These are phyloP conservation scores for Plasmodium berghei DNA, from an alignment of 169 alveolate genomes.

Conservation along the genomic window DNA sequence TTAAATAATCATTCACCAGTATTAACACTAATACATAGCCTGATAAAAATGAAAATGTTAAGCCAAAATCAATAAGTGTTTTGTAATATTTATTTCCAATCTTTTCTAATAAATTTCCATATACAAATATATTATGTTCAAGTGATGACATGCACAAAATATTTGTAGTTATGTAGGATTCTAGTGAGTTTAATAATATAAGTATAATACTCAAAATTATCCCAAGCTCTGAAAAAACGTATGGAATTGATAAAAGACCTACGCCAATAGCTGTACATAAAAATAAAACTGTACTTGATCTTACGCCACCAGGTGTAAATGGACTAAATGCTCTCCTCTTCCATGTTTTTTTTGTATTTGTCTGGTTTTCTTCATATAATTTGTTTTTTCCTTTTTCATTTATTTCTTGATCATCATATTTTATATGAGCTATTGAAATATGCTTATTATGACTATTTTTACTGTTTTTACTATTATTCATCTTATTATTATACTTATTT, in stretches of 20 bases:
- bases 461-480: not conserved
- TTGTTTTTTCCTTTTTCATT: not conserved
- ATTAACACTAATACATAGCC: conserved; percentile 55
- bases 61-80: conserved; percentile 50
- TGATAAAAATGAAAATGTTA: conserved; percentile 54
- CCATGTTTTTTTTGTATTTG: conserved; percentile 53
- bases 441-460: not conserved
- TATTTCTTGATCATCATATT: conserved; percentile 1
- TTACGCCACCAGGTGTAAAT: conserved; percentile 74
- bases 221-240: conserved; percentile 65
- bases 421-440: not conserved
- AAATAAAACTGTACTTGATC: conserved; percentile 64
- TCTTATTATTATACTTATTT: not conserved
- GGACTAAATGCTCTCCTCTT: conserved; percentile 62
- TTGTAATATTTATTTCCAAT: conserved; percentile 49
- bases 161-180: conserved; percentile 69
- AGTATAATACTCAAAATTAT: conserved; percentile 36
- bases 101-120: conserved; percentile 65
- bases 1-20: conserved; percentile 51
- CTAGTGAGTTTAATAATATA: conserved; percentile 39
- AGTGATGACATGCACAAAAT: conserved; percentile 52
- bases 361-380: conserved; percentile 9
- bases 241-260: conserved; percentile 58
- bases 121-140: conserved; percentile 72
- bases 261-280: conserved; percentile 76